Conservation (phyloP, 441 rosid genomes). For the Adansonia rubrostipa region DNA sequence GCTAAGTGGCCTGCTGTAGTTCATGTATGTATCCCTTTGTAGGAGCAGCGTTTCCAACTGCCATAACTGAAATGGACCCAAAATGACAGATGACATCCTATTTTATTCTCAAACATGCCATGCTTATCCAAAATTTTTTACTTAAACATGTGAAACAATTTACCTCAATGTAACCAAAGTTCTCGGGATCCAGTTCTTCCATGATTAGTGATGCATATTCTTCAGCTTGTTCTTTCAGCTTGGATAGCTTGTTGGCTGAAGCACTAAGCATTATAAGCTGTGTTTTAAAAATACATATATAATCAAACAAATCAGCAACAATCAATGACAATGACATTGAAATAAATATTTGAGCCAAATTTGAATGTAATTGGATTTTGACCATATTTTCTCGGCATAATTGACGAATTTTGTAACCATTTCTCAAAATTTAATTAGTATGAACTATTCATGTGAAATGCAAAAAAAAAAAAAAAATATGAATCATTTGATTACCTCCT, state of each 20-base stretch:
- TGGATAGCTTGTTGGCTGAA: slow-evolving; percentile 87
- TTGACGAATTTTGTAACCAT: no score
- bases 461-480: neutral
- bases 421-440: no score
- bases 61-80: slow-evolving; percentile 68
- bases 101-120: no score
- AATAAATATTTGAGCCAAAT: neutral
- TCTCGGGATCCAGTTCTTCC: slow-evolving; percentile 99
- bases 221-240: slow-evolving; percentile 92
- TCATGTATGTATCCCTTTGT: slow-evolving; percentile 82
- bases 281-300: slow-evolving; percentile 26
- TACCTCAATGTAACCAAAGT: slow-evolving; percentile 95
- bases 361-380: neutral
- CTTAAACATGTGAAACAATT: neutral
- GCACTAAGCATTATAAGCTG: slow-evolving; percentile 99
- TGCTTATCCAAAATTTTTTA: no score
- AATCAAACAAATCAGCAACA: neutral
- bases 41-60: slow-evolving; percentile 90
- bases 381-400: no score
- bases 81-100: neutral
- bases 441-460: neutral
- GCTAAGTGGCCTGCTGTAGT: slow-evolving; percentile 85
- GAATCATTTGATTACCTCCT: slow-evolving; percentile 53
- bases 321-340: neutral
- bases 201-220: slow-evolving; percentile 93